These are phyloP conservation scores for Athelia psychrophila DNA, from an alignment of 1,284 basidiomycete species.

Conservation along the genomic window DNA sequence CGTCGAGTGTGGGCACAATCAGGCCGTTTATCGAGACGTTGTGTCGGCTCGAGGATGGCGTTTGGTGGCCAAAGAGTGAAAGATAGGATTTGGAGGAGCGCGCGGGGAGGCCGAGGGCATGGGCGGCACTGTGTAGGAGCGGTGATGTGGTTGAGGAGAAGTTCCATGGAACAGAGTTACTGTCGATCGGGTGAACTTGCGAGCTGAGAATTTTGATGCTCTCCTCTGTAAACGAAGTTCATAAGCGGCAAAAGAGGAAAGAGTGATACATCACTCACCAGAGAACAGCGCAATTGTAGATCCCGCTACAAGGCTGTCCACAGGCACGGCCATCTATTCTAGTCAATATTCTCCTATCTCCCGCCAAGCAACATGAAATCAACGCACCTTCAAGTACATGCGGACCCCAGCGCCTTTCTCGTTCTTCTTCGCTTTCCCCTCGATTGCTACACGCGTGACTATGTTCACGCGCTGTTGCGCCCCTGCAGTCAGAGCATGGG, in stretches of 20 bases:
- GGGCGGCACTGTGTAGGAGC: conserved; percentile 63
- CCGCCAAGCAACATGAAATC: not conserved
- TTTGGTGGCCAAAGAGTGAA: conserved; percentile 45
- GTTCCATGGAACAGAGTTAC: conserved; percentile 65
- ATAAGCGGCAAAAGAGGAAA: not conserved
- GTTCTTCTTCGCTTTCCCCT: conserved; percentile 65
- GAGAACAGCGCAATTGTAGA: conserved; percentile 69
- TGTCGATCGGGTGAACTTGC: conserved; percentile 72
- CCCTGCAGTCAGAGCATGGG: conserved; percentile 9
- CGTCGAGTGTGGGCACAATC: conserved; percentile 44
- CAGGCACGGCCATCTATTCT: conserved; percentile 60
- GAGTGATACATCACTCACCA: conserved; percentile 37
- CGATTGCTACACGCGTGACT: conserved; percentile 70
- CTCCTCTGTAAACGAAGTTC: conserved; percentile 50
- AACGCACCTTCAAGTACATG: conserved; percentile 71
- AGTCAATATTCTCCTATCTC: conserved; percentile 7
- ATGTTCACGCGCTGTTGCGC: conserved; percentile 56
- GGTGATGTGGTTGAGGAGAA: conserved; percentile 65
- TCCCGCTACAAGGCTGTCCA: conserved; percentile 60
- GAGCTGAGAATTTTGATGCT: conserved; percentile 70
- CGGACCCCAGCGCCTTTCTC: conserved; percentile 63
- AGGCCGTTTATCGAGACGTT: conserved; percentile 26
- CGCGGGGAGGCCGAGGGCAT: conserved; percentile 62
- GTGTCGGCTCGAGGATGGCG: conserved; percentile 35
- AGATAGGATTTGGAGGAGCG: conserved; percentile 59